A percentile compares a stretch with the other conserved stretches of the same genome.
phyloP scores from a whole-genome alignment of 371 early-diverging fungal genomes.

The Actinomortierella wolfii region DNA sequence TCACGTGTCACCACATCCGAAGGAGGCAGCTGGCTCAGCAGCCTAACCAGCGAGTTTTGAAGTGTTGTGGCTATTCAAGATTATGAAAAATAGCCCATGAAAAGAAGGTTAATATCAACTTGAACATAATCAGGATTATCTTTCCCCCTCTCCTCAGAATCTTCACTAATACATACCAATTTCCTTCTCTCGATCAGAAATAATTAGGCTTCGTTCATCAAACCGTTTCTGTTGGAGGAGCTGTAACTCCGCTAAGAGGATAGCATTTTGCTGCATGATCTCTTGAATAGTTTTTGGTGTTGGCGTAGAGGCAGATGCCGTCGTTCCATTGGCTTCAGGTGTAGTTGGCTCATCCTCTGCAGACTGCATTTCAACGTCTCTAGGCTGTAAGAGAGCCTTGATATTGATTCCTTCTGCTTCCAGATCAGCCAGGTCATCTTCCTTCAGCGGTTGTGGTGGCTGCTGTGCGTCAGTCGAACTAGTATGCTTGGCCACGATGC shows the following conservation, averaged over 20 bases:
- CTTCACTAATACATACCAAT: conserved; percentile 35
- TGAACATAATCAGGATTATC: neutral
- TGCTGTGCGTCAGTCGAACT: too few species aligned
- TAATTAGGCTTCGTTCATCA: conserved; percentile 28
- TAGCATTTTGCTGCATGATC: conserved; percentile 31
- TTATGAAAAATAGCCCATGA: neutral
- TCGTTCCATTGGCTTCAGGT: too few species aligned
- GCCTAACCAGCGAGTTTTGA: conserved; percentile 46
- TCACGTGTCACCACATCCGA: conserved; percentile 46
- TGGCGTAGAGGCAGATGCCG: too few species aligned
- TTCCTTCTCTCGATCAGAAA: conserved; percentile 26
- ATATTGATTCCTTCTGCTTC: conserved; percentile 27
- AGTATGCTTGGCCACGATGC: too few species aligned
- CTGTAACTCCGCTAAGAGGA: conserved; percentile 25
- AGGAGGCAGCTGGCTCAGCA: conserved; percentile 52
- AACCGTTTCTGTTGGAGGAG: conserved; percentile 43
- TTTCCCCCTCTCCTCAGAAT: neutral
- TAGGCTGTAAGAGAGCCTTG: neutral
- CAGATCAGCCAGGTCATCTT: conserved; percentile 18
- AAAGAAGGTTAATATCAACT: neutral
- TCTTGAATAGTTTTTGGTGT: neutral
- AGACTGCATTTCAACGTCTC: too few species aligned
- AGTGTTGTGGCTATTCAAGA: conserved; percentile 47
- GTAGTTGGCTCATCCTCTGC: too few species aligned
- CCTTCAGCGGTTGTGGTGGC: neutral